Evolutionary conservation across 1,284 basidiomycete genomes (phyloP), one percentile per base, ranked within the genome.

Genomic region (Porphyrellus sp.): DNA sequence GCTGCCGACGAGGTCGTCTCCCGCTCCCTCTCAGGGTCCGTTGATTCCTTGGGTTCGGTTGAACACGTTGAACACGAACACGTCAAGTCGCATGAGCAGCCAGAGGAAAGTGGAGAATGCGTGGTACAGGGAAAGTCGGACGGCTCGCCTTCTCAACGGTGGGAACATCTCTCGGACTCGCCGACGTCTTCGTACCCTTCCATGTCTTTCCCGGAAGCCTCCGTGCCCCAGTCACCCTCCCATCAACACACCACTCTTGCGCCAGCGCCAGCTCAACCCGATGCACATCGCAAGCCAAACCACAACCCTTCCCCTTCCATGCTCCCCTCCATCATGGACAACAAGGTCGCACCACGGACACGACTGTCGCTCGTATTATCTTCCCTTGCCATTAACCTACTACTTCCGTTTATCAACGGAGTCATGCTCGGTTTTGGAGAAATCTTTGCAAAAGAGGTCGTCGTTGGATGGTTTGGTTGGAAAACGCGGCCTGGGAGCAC

Each of bases 381-480:
- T 5, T 86, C 90, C 8, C 69, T 98, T 53, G 90, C 90, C 34
- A 94, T 98, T 74, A 98, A 99, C 70, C 72, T 99, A 54, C 72
- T 94, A 2, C 77, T 98, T 38, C 96, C 96, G 0, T 99, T 99
- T 69, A 81, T 98, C 43, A 98, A 98, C 66, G 96, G 96, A 25
- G 90, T 98, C 62, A 97, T 98, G 93, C 83, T 98, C 43, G 96
- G 96, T 11, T 95, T 98, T 65, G 96, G 96, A 23, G 96, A 99
- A 73, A 93, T 99, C 53, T 95, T 98, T 65, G 96, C 95, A 18
- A 86, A 93, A 69, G 88, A 93, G 56, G 80, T 93, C 15, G 74
- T 97, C 18, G 78, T 86, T 46, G 77, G 79, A 16, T 91, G 87
- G 77, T 65, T 80, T 49, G 77, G 78, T 37, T 79, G 76, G 77